Evolutionary conservation across 192 early-diverging fungal genomes (phyloP).

Genomic region (Backusella sp.): DNA sequence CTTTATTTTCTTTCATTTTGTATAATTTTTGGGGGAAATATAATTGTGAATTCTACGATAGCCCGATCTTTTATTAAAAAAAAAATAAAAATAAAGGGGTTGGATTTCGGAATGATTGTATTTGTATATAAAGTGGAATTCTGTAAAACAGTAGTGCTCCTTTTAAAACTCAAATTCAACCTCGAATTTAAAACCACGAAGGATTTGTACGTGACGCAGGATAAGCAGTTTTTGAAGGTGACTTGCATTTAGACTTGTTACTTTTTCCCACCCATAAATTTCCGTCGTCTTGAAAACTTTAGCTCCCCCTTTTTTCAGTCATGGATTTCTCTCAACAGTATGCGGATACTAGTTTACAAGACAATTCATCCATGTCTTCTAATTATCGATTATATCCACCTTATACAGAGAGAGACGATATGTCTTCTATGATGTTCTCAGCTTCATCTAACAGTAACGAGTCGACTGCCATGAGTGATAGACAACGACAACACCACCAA

Average conservation of each 20-base stretch:
- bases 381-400: slow-evolving; percentile 7
- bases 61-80: neutral
- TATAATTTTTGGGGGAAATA: neutral
- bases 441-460: neutral
- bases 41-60: neutral
- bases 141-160: slow-evolving; percentile 1
- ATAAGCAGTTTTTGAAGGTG: slow-evolving; percentile 4
- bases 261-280: slow-evolving; percentile 10
- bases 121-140: slow-evolving; percentile 1
- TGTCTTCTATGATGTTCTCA: neutral
- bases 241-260: slow-evolving; percentile 6
- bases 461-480: neutral
- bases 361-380: slow-evolving; percentile 1
- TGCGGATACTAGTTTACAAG: slow-evolving; percentile 5
- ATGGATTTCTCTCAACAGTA: slow-evolving; percentile 9
- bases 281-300: slow-evolving; percentile 10
- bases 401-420: neutral
- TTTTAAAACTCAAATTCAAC: slow-evolving; percentile 7
- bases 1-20: neutral
- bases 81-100: neutral
- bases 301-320: slow-evolving; percentile 8
- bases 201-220: neutral
- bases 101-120: neutral
- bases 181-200: neutral
- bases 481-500: neutral